Evolutionary conservation across 1,284 basidiomycete genomes (phyloP).

Genomic region (Gastroboletus turbinatus): DNA sequence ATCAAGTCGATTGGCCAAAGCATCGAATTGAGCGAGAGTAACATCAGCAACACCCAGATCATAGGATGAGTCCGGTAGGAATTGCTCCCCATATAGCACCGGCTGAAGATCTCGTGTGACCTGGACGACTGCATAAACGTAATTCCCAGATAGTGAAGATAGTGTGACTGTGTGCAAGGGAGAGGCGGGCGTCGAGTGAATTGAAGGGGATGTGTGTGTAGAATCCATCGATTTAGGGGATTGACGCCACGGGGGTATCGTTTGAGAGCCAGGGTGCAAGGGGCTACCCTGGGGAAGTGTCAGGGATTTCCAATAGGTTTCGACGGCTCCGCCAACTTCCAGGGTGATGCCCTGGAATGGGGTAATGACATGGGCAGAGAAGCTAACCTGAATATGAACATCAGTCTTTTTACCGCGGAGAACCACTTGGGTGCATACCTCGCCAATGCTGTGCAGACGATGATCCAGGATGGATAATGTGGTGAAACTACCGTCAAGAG

Average conservation of each 20-base stretch:
- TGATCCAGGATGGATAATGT: constrained; percentile 86
- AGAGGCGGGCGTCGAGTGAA: constrained; percentile 42
- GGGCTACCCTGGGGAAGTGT: constrained; percentile 51
- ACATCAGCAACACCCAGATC: constrained; percentile 85
- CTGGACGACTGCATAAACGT: constrained; percentile 85
- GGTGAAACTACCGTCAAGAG: constrained; percentile 49
- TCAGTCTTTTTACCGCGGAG: constrained; percentile 8
- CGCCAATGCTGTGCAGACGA: constrained; percentile 91
- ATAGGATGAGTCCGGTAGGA: constrained; percentile 72
- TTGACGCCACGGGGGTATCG: constrained; percentile 34
- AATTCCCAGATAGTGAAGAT: constrained; percentile 86
- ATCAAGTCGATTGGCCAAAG: constrained; percentile 57
- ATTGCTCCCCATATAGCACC: constrained; percentile 74
- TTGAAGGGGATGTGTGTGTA: constrained; percentile 65
- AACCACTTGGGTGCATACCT: constrained; percentile 49
- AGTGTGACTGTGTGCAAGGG: constrained; percentile 63
- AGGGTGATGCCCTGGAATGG: constrained; percentile 93
- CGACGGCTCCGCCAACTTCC: constrained; percentile 93
- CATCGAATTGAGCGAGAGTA: constrained; percentile 76
- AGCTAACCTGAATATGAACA: constrained; percentile 62
- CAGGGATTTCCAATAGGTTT: constrained; percentile 97
- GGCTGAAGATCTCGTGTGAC: constrained; percentile 90
- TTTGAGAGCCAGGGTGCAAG: constrained; percentile 33
- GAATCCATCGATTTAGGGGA: constrained; percentile 44
- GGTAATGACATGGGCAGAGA: constrained; percentile 86